phyloP scores from a whole-genome alignment of 1,284 basidiomycete species.

The Boletellus deceptivus region DNA sequence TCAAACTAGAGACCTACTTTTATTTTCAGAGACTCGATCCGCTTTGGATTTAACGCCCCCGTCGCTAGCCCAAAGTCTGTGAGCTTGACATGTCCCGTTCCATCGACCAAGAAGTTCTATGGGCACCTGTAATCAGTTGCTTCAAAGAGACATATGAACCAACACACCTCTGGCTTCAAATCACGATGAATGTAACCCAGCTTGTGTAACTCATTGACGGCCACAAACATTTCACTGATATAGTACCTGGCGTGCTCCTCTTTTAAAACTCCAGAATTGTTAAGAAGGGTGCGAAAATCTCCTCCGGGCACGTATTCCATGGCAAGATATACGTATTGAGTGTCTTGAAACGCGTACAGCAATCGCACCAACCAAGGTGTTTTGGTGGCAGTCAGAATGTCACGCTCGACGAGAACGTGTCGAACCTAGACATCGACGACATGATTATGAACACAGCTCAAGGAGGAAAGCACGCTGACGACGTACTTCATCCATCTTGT shows the following conservation, averaged over 20 bases:
- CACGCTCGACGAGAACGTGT: constrained; percentile 94
- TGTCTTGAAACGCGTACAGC: constrained; percentile 93
- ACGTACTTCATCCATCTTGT: constrained; percentile 93
- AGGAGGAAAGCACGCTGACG: not conserved
- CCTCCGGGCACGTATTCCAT: constrained; percentile 99
- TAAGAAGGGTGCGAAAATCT: constrained; percentile 92
- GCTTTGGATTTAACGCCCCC: constrained; percentile 91
- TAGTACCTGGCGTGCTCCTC: constrained; percentile 95
- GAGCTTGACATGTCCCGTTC: constrained; percentile 94
- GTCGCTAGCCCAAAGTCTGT: constrained; percentile 99
- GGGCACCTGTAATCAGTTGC: not conserved
- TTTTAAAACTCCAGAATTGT: constrained; percentile 95
- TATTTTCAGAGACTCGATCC: constrained; percentile 92
- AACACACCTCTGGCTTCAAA: constrained; percentile 87
- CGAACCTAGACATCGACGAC: constrained; percentile 56
- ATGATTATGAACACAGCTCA: constrained; percentile 4
- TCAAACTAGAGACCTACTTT: constrained; percentile 53
- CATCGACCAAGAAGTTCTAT: constrained; percentile 96
- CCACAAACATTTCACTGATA: constrained; percentile 94
- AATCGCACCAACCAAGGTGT: constrained; percentile 93
- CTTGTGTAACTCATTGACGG: constrained; percentile 89
- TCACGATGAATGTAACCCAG: constrained; percentile 97
- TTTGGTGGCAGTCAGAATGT: constrained; percentile 93
- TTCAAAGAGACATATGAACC: not conserved
- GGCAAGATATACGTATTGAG: constrained; percentile 86